Evolutionary conservation across 257 asterid species (phyloP).

Genomic region (Orobanche coerulescens): DNA sequence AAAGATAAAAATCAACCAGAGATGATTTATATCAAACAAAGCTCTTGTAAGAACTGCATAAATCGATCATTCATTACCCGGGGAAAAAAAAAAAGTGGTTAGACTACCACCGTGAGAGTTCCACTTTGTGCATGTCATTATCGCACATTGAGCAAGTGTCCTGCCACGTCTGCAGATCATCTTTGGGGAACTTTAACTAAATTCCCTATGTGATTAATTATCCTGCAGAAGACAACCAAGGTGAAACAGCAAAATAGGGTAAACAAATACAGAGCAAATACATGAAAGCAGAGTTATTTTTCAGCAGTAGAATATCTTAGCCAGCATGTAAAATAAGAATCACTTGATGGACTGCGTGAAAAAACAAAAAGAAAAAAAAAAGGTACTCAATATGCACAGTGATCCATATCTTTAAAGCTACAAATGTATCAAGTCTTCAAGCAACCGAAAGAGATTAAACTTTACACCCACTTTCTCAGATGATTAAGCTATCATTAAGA

Average conservation of each 20-base stretch:
- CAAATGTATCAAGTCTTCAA: neutral
- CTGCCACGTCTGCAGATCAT: neutral
- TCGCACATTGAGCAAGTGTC: neutral
- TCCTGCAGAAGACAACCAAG: constrained; percentile 17
- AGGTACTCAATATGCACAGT: neutral
- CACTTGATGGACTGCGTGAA: neutral
- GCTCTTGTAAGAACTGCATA: neutral
- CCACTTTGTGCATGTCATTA: constrained; percentile 3
- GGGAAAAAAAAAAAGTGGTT: neutral
- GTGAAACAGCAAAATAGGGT: neutral
- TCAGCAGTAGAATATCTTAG: neutral
- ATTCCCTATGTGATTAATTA: neutral
- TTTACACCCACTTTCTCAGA: neutral
- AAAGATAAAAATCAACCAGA: constrained; percentile 15
- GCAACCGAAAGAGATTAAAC: neutral
- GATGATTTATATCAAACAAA: neutral
- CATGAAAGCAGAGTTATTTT: neutral
- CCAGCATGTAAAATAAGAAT: neutral
- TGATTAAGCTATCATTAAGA: neutral
- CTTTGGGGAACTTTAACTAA: constrained; percentile 5
- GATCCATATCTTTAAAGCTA: neutral
- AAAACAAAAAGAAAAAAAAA: neutral
- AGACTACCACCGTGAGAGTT: neutral
- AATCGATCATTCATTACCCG: neutral
- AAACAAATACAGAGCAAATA: neutral